Conservation (phyloP, 2,329 filamentous ascomycete genomes). For the Penicillium expansum region DNA sequence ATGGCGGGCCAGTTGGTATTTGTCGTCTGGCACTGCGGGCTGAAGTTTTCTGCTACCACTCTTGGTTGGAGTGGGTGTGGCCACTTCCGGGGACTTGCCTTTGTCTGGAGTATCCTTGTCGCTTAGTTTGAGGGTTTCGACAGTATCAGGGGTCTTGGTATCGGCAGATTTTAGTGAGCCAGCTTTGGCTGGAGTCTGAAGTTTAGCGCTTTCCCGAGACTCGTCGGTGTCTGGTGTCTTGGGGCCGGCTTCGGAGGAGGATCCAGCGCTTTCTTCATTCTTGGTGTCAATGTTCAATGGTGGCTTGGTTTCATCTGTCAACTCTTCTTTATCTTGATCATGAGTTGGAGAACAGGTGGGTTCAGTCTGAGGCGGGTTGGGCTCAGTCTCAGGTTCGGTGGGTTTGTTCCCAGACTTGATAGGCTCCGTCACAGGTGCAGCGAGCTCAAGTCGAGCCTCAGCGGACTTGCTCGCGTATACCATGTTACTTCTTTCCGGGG, state of each 20-base stretch:
- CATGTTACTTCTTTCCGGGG: background rate
- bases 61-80: background rate
- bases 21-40: background rate
- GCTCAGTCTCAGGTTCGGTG: background rate
- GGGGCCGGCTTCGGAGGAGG: background rate
- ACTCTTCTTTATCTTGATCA: background rate
- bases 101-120: background rate
- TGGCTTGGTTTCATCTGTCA: background rate
- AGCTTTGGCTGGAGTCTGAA: background rate
- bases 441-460: background rate
- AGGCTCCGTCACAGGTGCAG: background rate
- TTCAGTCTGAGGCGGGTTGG: background rate
- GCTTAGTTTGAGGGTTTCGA: background rate
- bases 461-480: background rate
- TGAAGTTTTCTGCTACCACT: background rate
- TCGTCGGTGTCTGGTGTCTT: constrained; percentile 4
- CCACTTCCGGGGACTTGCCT: background rate
- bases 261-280: background rate
- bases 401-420: background rate
- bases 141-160: background rate
- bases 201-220: background rate
- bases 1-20: background rate
- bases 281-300: background rate
- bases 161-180: background rate
- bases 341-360: background rate